Percentiles rank a stretch among this genome's conserved stretches.
Conservation (phyloP, 257 asterid species). For the Fraxinus cuspidata region DNA sequence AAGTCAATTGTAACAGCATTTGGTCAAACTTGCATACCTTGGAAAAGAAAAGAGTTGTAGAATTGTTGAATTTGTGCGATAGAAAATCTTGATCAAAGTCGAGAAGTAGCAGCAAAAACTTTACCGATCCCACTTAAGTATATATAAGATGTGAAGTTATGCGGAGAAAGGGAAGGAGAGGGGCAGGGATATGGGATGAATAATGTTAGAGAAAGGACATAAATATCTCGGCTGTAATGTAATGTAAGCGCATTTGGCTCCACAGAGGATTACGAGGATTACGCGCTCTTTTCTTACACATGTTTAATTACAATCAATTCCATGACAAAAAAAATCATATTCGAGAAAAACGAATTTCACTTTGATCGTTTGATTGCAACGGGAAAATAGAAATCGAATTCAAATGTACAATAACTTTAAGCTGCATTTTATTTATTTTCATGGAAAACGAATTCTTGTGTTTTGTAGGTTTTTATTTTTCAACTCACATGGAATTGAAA, state of each 20-base stretch:
- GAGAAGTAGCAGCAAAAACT: background rate
- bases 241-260: background rate
- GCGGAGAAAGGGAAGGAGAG: background rate
- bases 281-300: conserved; percentile 10
- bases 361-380: too few species aligned
- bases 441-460: too few species aligned
- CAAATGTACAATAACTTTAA: too few species aligned
- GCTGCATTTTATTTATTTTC: too few species aligned
- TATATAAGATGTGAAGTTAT: background rate
- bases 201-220: background rate
- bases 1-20: background rate
- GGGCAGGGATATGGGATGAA: background rate
- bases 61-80: background rate
- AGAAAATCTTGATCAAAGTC: background rate
- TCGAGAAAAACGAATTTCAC: too few species aligned
- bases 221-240: background rate
- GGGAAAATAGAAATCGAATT: too few species aligned
- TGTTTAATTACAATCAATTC: too few species aligned
- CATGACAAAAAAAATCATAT: too few species aligned
- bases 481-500: too few species aligned
- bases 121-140: background rate
- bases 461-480: too few species aligned
- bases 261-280: background rate
- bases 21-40: conserved; percentile 10
- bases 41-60: background rate